Conservation (phyloP, 2,329 filamentous ascomycete genomes). For the Karstenula rhodostoma region DNA sequence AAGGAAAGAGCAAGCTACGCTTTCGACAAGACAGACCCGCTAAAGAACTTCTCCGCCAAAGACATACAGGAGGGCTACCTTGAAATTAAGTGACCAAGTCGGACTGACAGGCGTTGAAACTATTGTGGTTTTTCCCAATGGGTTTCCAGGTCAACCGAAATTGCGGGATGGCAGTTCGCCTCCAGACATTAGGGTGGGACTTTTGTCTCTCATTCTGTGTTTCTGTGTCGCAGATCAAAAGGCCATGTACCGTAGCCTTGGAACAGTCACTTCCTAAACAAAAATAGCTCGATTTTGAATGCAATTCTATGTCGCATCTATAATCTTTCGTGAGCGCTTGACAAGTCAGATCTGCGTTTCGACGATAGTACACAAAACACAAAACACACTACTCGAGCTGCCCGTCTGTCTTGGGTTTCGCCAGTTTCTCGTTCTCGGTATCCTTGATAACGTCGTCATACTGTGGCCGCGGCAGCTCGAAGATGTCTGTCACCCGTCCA, state of each 20-base stretch:
- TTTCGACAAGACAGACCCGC: conserved; percentile 21
- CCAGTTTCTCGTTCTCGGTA: conserved; percentile 66
- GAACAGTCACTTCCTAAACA: neutral
- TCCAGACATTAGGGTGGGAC: neutral
- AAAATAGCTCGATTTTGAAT: neutral
- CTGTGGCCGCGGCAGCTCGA: conserved; percentile 73
- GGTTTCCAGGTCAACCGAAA: neutral
- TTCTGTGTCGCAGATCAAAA: neutral
- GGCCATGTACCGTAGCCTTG: neutral
- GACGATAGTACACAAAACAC: neutral
- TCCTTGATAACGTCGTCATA: conserved; percentile 56
- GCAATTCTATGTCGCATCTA: conserved; percentile 5
- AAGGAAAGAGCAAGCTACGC: conserved; percentile 20
- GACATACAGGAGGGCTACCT: conserved; percentile 17
- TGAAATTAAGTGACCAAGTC: neutral
- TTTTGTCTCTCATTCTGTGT: neutral
- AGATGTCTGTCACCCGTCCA: conserved; percentile 70
- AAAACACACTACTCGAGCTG: conserved; percentile 32
- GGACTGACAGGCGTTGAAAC: neutral
- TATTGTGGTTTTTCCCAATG: neutral
- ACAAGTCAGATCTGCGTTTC: neutral
- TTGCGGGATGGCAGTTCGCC: neutral
- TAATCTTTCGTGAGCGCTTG: conserved; percentile 7
- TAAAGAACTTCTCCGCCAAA: conserved; percentile 19
- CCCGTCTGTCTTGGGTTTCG: conserved; percentile 52